Evolutionary conservation across 345 rosid genomes (phyloP).

Genomic region (Nephelium lappaceum): DNA sequence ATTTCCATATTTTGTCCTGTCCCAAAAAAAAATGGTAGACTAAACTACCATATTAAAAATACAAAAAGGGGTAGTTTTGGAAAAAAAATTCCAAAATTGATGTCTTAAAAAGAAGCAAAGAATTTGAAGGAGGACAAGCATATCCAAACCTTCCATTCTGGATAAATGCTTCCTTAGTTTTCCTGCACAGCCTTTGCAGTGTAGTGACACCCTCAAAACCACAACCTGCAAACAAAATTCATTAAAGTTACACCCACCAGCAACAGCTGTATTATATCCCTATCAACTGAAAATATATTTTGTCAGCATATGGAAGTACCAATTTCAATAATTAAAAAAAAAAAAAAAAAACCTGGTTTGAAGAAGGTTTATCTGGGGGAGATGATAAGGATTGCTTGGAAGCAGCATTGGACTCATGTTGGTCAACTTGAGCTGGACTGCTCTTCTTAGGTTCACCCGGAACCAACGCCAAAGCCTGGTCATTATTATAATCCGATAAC

Average conservation of each 20-base stretch:
- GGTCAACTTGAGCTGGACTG: conserved; percentile 12
- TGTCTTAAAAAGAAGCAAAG: background rate
- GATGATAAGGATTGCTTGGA: conserved; percentile 35
- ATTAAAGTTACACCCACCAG: background rate
- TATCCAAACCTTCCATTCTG: conserved; percentile 74
- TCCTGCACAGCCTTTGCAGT: conserved; percentile 90
- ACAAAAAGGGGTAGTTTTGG: too few species aligned
- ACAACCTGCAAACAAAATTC: conserved; percentile 53
- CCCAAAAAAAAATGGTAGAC: too few species aligned
- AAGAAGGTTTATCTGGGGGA: conserved; percentile 35
- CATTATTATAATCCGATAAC: conserved; percentile 35
- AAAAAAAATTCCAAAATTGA: background rate
- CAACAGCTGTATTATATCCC: background rate
- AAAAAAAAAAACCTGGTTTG: conserved; percentile 49
- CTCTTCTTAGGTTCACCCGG: conserved; percentile 31
- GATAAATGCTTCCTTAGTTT: conserved; percentile 89
- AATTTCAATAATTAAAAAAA: background rate
- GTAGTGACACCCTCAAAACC: conserved; percentile 86
- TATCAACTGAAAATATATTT: too few species aligned
- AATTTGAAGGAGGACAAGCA: background rate
- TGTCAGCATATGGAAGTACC: too few species aligned
- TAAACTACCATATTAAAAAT: too few species aligned
- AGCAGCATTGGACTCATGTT: conserved; percentile 34
- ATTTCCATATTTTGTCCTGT: too few species aligned
- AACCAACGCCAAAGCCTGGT: conserved; percentile 40